Base-by-base conservation (phyloP, 495 filamentous ascomycete genomes). In the Melanomma pulvis-pyrius region DNA sequence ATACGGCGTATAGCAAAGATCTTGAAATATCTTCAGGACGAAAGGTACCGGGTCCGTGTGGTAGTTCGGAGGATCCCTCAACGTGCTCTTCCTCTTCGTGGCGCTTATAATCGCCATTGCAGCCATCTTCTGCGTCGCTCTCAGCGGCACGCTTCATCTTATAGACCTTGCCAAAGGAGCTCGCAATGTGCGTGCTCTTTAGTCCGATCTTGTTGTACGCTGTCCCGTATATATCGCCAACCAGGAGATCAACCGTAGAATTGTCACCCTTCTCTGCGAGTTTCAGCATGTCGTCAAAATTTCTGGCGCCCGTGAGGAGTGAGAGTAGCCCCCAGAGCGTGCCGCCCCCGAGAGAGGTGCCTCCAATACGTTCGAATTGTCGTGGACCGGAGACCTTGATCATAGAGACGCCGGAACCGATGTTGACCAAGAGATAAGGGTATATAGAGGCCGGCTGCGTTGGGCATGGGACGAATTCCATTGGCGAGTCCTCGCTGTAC, bases 351-450 rank as follows among this genome's bases (percentile, higher is more conserved):
- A 98, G 84, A 22, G 93, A 96, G 4, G 93, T 97, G 32, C 94
- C 94, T 22, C 96, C 94, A 25, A 98, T 92, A 70, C 94, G 90
- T 73, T 93, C 80, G 76, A 88, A 97, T 60, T 90, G 81, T 28
- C 86, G 84, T 21, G 92, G 92, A 0, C 92, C 93, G 0, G 90
- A 93, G 5, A 98, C 94, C 75, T 97, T 98, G 76, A 98, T 90
- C 84, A 98, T 97, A n/a, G 88, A 92, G 12, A 98, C 94, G 29
- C 94, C 94, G 29, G 93, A 97, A n/a, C 94, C 94, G 69, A 98
- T 98, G 78, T 98, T 98, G 59, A 98, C 94, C 32, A 98, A 87
- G 22, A 98, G 86, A 73, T 98, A 98, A 0, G 94, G 94, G 75
- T 98, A 98, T 47, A 96, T 90, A 67, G 93, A 86, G 22, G 85